Evolutionary conservation across 768 basidiomycete species (phyloP).

Genomic region (Agrocybe chaxingu): DNA sequence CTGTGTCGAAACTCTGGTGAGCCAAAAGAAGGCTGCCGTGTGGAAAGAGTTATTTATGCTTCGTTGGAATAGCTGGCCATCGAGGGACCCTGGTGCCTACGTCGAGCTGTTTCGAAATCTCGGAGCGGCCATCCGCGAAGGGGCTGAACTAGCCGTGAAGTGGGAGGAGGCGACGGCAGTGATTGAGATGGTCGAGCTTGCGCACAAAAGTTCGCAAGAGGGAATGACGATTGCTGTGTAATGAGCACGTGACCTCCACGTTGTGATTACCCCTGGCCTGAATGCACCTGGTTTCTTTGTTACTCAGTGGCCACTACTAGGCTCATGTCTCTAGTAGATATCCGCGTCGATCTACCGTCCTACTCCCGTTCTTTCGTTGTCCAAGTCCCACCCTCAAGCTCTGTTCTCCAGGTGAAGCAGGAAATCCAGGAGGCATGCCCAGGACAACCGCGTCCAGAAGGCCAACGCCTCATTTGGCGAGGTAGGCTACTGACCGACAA

Average conservation of each 20-base stretch:
- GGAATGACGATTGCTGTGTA: conserved; percentile 39
- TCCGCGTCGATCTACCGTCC: conserved; percentile 76
- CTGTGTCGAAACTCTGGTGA: conserved; percentile 34
- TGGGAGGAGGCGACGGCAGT: conserved; percentile 72
- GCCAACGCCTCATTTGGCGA: conserved; percentile 75
- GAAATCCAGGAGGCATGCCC: conserved; percentile 58
- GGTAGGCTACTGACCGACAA: conserved; percentile 64
- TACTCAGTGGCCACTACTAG: conserved; percentile 7
- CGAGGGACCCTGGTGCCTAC: conserved; percentile 56
- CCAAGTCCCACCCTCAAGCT: conserved; percentile 41
- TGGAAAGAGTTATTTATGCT: conserved; percentile 7
- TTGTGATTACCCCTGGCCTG: conserved; percentile 12
- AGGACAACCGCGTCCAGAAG: conserved; percentile 64
- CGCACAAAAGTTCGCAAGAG: conserved; percentile 61
- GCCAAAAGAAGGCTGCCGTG: background rate
- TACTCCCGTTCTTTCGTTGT: conserved; percentile 66
- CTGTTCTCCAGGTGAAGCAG: conserved; percentile 63
- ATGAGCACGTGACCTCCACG: conserved; percentile 20
- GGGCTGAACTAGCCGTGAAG: conserved; percentile 55
- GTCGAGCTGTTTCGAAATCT: conserved; percentile 62
- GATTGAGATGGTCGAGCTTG: conserved; percentile 77
- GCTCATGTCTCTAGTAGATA: conserved; percentile 39
- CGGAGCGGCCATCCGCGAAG: conserved; percentile 56
- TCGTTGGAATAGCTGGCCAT: conserved; percentile 52
- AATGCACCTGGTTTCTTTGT: conserved; percentile 1